Base-by-base conservation (phyloP, 2,329 filamentous ascomycete species). In the Cladophialophora yegresii region DNA sequence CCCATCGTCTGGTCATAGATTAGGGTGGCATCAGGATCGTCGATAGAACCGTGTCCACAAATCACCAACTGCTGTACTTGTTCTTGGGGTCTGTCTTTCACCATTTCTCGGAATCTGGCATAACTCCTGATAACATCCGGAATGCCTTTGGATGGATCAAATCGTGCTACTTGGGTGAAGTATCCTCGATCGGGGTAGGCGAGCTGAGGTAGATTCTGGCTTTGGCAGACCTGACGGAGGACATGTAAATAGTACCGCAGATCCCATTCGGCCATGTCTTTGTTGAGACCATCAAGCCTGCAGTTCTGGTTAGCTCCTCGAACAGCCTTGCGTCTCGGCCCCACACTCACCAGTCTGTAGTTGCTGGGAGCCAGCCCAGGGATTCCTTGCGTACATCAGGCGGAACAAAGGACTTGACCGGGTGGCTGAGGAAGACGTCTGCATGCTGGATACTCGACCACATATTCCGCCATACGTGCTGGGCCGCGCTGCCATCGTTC, bases 131-230 rank as follows among this genome's bases (percentile, higher is more conserved):
- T 84, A 7, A 92, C 89, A 58, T 90, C 89, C 0, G 88, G 86
- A 49, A 93, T 92, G 8, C 91, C 91, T 77, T 93, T 95, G 54
- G 90, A 87, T 0, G 91, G 91, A 70, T 95, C 91, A 73, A 95
- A 95, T 22, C 91, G 88, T 1, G 91, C 89, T 28, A 93, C 85
- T 74, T 95, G 91, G 5, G 89, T 83, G 70, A 95, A 91, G 75
- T 92, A 95, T 83, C 10, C 79, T 77, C 3, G 87, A 85, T 76
- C 82, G 87, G 51, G 80, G 77, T 30, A 89, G 77, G 70, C 82
- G 78, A n/a, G 83, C 81, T 78, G 75, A 76, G 56, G n/a, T 55
- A 66, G n/a, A 43, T 84, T 77, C 75, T 87, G 80, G 54, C 84
- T 75, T 71, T 84, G 78, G 76, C 86, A 87, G 73, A 85, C 80